Evolutionary conservation across 345 rosid genomes (phyloP).

Genomic region (Eucalyptus cloeziana): DNA sequence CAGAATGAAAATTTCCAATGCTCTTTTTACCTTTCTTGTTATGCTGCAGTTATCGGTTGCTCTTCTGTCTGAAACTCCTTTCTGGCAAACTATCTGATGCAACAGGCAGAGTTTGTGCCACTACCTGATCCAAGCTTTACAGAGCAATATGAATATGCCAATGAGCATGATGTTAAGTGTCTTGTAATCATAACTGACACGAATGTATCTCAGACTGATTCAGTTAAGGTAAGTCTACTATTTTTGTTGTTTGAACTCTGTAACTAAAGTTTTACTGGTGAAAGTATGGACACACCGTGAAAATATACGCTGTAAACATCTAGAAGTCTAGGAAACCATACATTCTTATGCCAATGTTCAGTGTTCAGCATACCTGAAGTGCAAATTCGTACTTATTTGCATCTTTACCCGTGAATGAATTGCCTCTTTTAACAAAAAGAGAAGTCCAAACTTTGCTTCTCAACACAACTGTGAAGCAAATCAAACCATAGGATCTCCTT

Average conservation of each 20-base stretch:
- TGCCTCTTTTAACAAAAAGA: neutral
- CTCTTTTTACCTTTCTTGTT: neutral
- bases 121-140: constrained; percentile 89
- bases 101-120: constrained; percentile 84
- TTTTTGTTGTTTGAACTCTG: neutral
- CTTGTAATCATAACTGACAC: constrained; percentile 75
- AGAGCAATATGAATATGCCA: constrained; percentile 95
- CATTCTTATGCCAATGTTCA: neutral
- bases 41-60: neutral
- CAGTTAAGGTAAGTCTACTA: constrained; percentile 52
- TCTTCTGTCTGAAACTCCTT: neutral
- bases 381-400: neutral
- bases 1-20: neutral
- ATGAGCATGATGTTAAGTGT: constrained; percentile 82
- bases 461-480: neutral
- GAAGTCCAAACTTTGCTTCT: neutral
- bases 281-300: neutral
- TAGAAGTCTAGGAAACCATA: neutral
- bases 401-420: neutral
- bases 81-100: neutral
- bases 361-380: neutral
- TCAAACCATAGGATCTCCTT: neutral
- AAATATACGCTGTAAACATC: neutral
- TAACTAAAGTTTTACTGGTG: neutral
- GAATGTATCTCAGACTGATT: constrained; percentile 53